Base-by-base conservation (phyloP, 306 rosid genomes). In the Corylus americana region DNA sequence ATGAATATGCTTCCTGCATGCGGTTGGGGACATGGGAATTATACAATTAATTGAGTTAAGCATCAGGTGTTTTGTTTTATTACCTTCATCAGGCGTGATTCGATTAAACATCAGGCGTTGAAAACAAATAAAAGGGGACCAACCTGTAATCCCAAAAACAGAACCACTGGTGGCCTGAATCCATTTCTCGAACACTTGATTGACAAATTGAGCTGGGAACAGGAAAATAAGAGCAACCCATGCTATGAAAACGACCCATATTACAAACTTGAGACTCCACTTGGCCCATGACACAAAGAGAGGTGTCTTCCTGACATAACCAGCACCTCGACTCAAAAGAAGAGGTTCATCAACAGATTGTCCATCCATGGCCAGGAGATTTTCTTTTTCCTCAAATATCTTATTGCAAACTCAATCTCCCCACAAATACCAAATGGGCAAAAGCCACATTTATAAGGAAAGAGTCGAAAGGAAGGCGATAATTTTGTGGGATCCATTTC, bases 1-100 rank as follows among this genome's bases (percentile, higher is more conserved):
- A 92, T 17, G 68, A 94, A 90, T 50, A 85, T 11, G 84, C 93
- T 86, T 81, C 98, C 98, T 94, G 87, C 81, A 80, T 94, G 87
- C 81, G 80, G 29, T 70, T 77, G 70, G 25, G 37, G 66, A 12
- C 68, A 44, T 66, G 27, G 50, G 86, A 31, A 31, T 31, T 31
- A 31, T 31, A 31, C 35, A 31, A 31, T 31, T 31, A 31, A 31
- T 31, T 31, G 35, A 31, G 35, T 31, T 31, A 31, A 31, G 35
- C 35, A 31, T 22, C 22, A 22, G 22, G 22, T 22, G 22, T 22
- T 22, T 22, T 22, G 22, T 22, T 22, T 22, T 22, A 22, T 22
- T 22, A 22, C 22, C 22, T 22, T 22, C 22, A 22, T 22, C 22
- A 22, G 22, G 22, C 22, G 22, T 22, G 22, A 22, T 22, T 22